Conservation (phyloP, 1,139 yeast species). For the Kodamaea derodonti region DNA sequence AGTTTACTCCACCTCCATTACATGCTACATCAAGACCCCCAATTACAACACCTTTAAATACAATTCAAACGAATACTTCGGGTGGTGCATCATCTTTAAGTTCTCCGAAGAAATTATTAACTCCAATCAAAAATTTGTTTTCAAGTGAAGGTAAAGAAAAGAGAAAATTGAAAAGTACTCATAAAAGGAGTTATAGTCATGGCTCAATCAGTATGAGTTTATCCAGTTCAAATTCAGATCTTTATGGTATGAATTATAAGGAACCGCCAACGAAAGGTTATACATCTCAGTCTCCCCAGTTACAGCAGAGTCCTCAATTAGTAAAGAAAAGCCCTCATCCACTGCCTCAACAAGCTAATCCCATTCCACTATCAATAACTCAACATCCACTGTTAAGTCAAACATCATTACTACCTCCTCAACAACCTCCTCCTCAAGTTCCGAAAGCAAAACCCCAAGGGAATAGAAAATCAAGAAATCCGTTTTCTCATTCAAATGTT, state of each 20-base stretch:
- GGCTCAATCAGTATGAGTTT: conserved; percentile 6
- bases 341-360: not conserved
- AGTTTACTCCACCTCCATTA: conserved; percentile 25
- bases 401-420: not conserved
- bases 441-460: conserved; percentile 1
- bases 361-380: not conserved
- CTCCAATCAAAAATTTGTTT: conserved; percentile 42
- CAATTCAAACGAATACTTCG: conserved; percentile 2
- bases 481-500: conserved; percentile 2
- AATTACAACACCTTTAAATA: conserved; percentile 6
- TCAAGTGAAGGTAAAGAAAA: conserved; percentile 12
- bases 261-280: no score
- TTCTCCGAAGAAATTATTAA: conserved; percentile 41
- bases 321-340: no score
- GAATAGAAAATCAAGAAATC: conserved; percentile 2
- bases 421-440: not conserved
- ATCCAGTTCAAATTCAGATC: conserved; percentile 4
- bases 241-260: not conserved
- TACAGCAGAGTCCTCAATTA: no score
- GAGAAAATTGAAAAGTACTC: conserved; percentile 2
- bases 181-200: conserved; percentile 5
- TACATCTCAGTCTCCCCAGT: no score
- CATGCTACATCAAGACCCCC: conserved; percentile 6
- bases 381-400: no score
- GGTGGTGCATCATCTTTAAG: conserved; percentile 15